Percentiles rank a stretch among this genome's conserved stretches.
Evolutionary conservation across 2,329 filamentous ascomycete genomes (phyloP).

Genomic region (Thielaviopsis populi): DNA sequence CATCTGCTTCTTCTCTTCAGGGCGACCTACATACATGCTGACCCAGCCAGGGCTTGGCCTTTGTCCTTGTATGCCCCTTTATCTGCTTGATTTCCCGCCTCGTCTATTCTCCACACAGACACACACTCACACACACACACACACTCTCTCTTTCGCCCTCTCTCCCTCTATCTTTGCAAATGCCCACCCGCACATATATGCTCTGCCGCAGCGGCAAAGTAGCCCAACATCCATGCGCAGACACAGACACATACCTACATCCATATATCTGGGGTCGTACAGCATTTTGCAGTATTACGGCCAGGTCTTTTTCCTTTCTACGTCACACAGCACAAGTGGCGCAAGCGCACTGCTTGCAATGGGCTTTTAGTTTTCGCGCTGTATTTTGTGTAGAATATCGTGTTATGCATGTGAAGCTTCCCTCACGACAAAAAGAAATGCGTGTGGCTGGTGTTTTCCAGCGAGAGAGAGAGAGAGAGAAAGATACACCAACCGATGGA

Average conservation of each 20-base stretch:
- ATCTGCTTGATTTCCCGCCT: neutral
- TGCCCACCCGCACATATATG: neutral
- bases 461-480: no score
- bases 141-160: neutral
- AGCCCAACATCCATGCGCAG: neutral
- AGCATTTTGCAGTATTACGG: neutral
- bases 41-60: neutral
- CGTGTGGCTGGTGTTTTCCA: neutral
- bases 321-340: neutral
- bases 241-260: neutral
- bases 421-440: neutral
- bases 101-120: neutral
- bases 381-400: neutral
- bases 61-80: neutral
- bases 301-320: neutral
- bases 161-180: neutral
- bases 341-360: neutral
- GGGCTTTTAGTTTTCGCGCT: neutral
- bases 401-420: neutral
- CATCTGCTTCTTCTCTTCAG: no score
- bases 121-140: no score
- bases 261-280: neutral
- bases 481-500: no score
- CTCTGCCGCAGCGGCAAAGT: neutral
- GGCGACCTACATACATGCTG: neutral